Base-by-base conservation (phyloP, 179 eudicot genomes). In the Corrigiola litoralis region DNA sequence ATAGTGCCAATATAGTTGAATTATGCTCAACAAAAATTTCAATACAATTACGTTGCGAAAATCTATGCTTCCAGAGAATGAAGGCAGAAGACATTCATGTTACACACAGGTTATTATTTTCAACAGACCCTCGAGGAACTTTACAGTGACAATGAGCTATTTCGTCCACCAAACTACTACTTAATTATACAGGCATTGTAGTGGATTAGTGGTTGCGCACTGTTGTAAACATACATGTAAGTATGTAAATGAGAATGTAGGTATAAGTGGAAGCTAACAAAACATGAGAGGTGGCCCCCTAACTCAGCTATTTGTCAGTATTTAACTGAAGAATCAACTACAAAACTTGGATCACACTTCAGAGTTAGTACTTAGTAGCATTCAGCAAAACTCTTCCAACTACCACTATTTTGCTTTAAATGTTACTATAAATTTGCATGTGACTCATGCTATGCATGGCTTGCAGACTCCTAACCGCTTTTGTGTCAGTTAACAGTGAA, bases 301-400 rank as follows among this genome's bases (percentile, higher is more conserved):
- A 24, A 36, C 23, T 49, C 13, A 16, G 38, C 50, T 20, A 5
- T 44, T 55, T 52, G 67, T 62, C 74, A 53, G 64, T 44, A 47
- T 49, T 28, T 47, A 48, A 50, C 12, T 34, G 14, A 36, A 54
- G 74, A 53, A 71, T 71, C 64, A 71, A 53, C 58, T 63, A 9
- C 6, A 56, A 61, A 27, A 71, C 69, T 63, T 71, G 63, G 29
- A 63, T 63, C 41, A 46, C 58, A 71, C 75, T 63, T 69, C 41
- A 20, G 1, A 11, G 17, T 27, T 25, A 40, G 14, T 23, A 18
- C 21, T 46, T 38, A 38, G 2, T 38, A 38, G 44, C 10, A 38
- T 6, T 9, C n/a, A 5, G 44, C 44, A 38, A 38, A 38, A 38
- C 3, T 2, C 13, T 38, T 6, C 11, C n/a, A 38, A 16, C 44